A percentile compares a stretch with the other conserved stretches of the same genome.
Conservation (phyloP, 345 rosid genomes). For the Populus tremula region DNA sequence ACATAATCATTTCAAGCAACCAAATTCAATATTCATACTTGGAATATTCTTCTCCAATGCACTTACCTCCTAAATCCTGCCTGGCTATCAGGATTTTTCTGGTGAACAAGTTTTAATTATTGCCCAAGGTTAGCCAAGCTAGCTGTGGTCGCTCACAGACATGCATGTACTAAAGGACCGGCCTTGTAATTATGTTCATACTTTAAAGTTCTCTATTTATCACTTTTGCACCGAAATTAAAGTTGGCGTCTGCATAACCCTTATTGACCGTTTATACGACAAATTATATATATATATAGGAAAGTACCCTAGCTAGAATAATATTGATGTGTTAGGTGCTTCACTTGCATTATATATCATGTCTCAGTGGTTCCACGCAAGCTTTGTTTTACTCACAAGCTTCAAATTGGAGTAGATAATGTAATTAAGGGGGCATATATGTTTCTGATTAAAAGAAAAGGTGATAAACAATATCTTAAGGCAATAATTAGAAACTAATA, state of each 20-base stretch:
- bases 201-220: background rate
- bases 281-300: background rate
- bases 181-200: background rate
- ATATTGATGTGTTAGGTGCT: background rate
- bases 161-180: background rate
- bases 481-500: background rate
- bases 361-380: constrained; percentile 19
- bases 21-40: background rate
- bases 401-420: constrained; percentile 2
- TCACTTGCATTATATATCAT: constrained; percentile 11
- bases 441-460: background rate
- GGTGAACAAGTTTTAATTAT: background rate
- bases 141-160: background rate
- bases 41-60: background rate
- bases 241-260: background rate
- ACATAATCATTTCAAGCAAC: background rate
- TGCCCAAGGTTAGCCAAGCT: background rate
- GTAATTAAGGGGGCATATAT: background rate
- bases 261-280: constrained; percentile 16
- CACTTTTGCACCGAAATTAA: background rate
- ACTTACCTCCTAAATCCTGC: background rate
- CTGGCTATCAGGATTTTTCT: background rate
- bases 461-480: background rate
- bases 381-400: constrained; percentile 17
- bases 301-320: constrained; percentile 5